Percentiles rank a stretch among this genome's conserved stretches.
These are phyloP conservation scores for Euphrasia confusa DNA, from an alignment of 257 asterid species.

Conservation along the genomic window DNA sequence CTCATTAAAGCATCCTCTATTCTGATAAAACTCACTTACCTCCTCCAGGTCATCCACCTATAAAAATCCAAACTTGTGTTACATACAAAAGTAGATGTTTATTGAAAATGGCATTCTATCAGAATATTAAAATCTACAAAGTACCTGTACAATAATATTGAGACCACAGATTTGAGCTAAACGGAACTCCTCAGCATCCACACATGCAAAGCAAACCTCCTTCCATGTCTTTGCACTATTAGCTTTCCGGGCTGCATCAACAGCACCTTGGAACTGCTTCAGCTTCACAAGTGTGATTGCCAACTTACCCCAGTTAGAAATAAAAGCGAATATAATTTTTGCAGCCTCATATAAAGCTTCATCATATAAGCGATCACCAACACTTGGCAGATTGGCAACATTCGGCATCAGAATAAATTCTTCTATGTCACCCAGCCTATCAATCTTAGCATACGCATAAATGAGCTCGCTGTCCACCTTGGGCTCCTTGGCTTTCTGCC, in stretches of 20 bases:
- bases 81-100: neutral
- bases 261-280: slow-evolving; percentile 96
- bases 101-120: too few relatives aligned
- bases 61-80: slow-evolving; percentile 20
- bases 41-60: slow-evolving; percentile 99
- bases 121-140: slow-evolving; percentile 8
- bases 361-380: slow-evolving; percentile 96
- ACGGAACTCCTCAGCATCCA: slow-evolving; percentile 99
- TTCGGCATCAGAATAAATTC: slow-evolving; percentile 98
- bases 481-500: slow-evolving; percentile 96
- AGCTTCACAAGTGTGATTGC: slow-evolving; percentile 76
- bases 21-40: slow-evolving; percentile 95
- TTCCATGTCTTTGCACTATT: slow-evolving; percentile 95
- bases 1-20: slow-evolving; percentile 97
- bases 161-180: slow-evolving; percentile 99
- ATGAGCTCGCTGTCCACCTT: slow-evolving; percentile 98
- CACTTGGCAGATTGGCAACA: slow-evolving; percentile 98
- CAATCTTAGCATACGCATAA: slow-evolving; percentile 97
- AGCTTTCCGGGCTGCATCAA: slow-evolving; percentile 96
- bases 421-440: slow-evolving; percentile 86
- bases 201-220: slow-evolving; percentile 97
- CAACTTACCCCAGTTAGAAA: slow-evolving; percentile 94
- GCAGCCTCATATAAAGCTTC: slow-evolving; percentile 98
- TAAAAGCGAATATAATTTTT: slow-evolving; percentile 84
- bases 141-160: slow-evolving; percentile 97